phyloP scores from a whole-genome alignment of 2,329 filamentous ascomycete species.

The Diaporthe eres region DNA sequence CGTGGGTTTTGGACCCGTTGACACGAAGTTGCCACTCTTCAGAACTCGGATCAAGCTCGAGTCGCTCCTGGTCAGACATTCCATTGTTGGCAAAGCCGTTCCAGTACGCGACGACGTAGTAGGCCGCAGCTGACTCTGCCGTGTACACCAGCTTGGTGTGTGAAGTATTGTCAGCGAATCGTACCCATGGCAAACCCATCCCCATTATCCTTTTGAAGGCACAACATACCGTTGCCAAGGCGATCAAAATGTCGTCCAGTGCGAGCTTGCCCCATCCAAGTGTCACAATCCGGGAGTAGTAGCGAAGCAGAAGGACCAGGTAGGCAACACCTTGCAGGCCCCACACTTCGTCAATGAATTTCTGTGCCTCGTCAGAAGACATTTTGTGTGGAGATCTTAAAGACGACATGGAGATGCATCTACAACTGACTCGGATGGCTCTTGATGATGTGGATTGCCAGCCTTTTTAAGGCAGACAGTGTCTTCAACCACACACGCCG shows the following conservation, averaged over 20 bases:
- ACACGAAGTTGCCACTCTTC: constrained; percentile 59
- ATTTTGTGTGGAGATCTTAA: constrained; percentile 25
- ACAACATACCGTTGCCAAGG: constrained; percentile 44
- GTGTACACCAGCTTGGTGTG: constrained; percentile 44
- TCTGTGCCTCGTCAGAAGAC: constrained; percentile 37
- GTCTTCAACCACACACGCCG: background rate
- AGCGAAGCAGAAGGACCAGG: constrained; percentile 44
- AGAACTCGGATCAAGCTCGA: constrained; percentile 55
- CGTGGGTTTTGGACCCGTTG: constrained; percentile 66
- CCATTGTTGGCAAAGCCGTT: constrained; percentile 50
- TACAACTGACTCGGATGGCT: too few relatives aligned
- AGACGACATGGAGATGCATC: background rate
- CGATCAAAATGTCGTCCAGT: constrained; percentile 46
- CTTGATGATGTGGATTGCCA: background rate
- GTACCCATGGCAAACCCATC: background rate
- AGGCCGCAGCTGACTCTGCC: constrained; percentile 47
- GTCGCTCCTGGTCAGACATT: constrained; percentile 64
- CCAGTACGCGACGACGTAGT: constrained; percentile 47
- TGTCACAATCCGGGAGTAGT: constrained; percentile 43
- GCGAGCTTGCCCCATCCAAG: constrained; percentile 44
- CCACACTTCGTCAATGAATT: constrained; percentile 48
- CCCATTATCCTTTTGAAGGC: background rate
- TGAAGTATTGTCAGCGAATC: background rate
- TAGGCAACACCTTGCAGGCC: constrained; percentile 46
- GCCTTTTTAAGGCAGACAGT: background rate